Evolutionary conservation across 2,329 filamentous ascomycete species (phyloP).

Genomic region (Fusarium proliferatum): DNA sequence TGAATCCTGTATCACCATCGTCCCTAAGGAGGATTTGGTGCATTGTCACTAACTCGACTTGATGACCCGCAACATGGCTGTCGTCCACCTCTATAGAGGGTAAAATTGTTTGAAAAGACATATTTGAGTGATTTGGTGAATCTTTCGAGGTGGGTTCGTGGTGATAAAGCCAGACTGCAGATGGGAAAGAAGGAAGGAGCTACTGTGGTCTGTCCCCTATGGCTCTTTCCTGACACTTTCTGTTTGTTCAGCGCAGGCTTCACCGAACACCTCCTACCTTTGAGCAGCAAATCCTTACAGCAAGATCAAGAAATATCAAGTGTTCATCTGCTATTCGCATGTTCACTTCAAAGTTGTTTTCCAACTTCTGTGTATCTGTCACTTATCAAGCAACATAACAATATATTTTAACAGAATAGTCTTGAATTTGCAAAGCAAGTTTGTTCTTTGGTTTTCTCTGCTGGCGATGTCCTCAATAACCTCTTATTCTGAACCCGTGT

Average conservation of each 20-base stretch:
- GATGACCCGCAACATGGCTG: not conserved
- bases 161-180: not conserved
- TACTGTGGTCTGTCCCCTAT: not conserved
- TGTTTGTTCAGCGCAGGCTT: not conserved
- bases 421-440: not conserved
- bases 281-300: not conserved
- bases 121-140: not conserved
- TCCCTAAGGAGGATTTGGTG: not conserved
- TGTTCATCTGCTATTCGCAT: not conserved
- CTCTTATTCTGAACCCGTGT: not conserved
- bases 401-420: not conserved
- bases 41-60: not conserved
- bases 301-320: too few species aligned
- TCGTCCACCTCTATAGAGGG: not conserved
- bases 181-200: constrained; percentile 2
- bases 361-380: too few species aligned
- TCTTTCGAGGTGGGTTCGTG: not conserved
- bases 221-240: not conserved
- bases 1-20: not conserved
- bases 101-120: not conserved
- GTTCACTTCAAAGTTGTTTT: not conserved
- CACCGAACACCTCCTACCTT: not conserved
- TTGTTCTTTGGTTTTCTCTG: not conserved
- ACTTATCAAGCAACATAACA: not conserved
- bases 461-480: not conserved